These are phyloP conservation scores for Globisporangium iwayamae DNA, from an alignment of 352 stramenopile genomes.

Conservation along the genomic window DNA sequence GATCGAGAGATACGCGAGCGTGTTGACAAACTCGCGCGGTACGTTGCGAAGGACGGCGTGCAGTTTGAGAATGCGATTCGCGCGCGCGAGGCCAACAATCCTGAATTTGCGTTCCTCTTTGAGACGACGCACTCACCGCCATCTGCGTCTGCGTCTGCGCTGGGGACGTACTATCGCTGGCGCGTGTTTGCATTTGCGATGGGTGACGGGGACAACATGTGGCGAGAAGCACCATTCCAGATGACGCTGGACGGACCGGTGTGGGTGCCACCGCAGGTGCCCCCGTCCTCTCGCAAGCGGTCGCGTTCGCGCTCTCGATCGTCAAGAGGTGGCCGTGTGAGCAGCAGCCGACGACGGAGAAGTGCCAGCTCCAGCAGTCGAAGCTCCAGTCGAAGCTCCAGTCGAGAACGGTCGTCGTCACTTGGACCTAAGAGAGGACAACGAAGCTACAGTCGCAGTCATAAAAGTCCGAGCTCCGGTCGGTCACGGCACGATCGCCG, in stretches of 20 bases:
- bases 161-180: constrained; percentile 71
- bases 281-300: constrained; percentile 13
- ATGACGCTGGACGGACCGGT: constrained; percentile 52
- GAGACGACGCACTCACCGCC: constrained; percentile 19
- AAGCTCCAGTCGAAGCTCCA: constrained; percentile 36
- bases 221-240: constrained; percentile 53
- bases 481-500: neutral
- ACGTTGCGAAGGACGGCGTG: constrained; percentile 56
- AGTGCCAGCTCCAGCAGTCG: constrained; percentile 1
- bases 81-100: constrained; percentile 31
- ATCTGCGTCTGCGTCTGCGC: neutral
- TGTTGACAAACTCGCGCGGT: constrained; percentile 56
- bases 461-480: constrained; percentile 4
- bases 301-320: constrained; percentile 21
- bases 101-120: constrained; percentile 52
- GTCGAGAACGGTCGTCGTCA: constrained; percentile 18
- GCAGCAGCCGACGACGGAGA: constrained; percentile 14
- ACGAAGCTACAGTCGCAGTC: constrained; percentile 22
- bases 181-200: constrained; percentile 68
- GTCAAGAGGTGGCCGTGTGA: constrained; percentile 16
- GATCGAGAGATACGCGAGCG: constrained; percentile 24
- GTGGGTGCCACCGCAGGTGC: constrained; percentile 58
- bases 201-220: constrained; percentile 48
- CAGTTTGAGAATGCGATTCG: constrained; percentile 68
- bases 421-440: neutral